Evolutionary conservation across 805 yeast genomes (phyloP).

Genomic region (Wickerhamiella parazyma): DNA sequence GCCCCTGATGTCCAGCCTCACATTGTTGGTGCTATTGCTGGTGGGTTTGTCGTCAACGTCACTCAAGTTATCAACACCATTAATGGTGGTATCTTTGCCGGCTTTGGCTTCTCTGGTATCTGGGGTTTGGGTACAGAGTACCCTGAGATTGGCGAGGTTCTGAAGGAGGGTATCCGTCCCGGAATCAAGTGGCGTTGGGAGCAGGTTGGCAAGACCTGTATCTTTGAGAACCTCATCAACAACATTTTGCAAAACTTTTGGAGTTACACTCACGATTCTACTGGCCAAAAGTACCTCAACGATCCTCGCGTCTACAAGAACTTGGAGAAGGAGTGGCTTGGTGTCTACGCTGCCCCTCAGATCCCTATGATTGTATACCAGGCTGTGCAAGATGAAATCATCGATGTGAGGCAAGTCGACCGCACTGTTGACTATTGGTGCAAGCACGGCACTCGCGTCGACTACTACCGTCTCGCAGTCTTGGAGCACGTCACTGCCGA

Average conservation of each 20-base stretch:
- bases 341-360: conserved; percentile 12
- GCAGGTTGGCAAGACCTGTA: conserved; percentile 12
- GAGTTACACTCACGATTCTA: conserved; percentile 14
- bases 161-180: conserved; percentile 11
- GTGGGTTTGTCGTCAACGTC: conserved; percentile 18
- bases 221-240: conserved; percentile 10
- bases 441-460: conserved; percentile 15
- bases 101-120: conserved; percentile 20
- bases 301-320: not conserved
- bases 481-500: not conserved
- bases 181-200: conserved; percentile 12
- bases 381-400: conserved; percentile 18
- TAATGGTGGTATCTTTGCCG: conserved; percentile 19
- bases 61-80: conserved; percentile 13
- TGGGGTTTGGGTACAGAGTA: conserved; percentile 21
- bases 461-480: conserved; percentile 8
- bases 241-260: conserved; percentile 15
- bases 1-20: conserved; percentile 19
- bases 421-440: conserved; percentile 17
- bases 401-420: conserved; percentile 14
- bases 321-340: conserved; percentile 13
- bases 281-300: not conserved
- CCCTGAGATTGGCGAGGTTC: conserved; percentile 15
- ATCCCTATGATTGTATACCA: conserved; percentile 20
- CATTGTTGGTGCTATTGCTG: conserved; percentile 17